A percentile compares a stretch with the other conserved stretches of the same genome.
These are phyloP conservation scores for Aspergillus ruber DNA, from an alignment of 2,329 filamentous ascomycete species.

Conservation along the genomic window DNA sequence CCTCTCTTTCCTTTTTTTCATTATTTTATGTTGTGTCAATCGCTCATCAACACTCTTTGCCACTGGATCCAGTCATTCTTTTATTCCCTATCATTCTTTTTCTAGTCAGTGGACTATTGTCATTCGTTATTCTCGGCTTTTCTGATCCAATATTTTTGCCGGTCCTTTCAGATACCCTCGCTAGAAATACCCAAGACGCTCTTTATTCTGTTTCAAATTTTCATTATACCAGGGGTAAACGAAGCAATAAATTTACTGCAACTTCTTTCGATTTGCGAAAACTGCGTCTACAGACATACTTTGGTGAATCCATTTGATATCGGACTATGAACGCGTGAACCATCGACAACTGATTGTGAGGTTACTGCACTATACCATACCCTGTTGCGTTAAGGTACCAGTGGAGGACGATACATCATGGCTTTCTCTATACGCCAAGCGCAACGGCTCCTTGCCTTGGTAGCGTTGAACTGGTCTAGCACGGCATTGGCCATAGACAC, in stretches of 20 bases:
- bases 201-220: neutral
- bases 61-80: too few relatives aligned
- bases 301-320: neutral
- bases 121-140: too few relatives aligned
- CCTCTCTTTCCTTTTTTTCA: too few relatives aligned
- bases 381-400: neutral
- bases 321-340: neutral
- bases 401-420: neutral
- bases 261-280: neutral
- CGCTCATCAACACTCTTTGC: too few relatives aligned
- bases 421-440: neutral
- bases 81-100: too few relatives aligned
- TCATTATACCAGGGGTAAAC: too few relatives aligned
- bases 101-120: too few relatives aligned
- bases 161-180: too few relatives aligned
- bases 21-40: too few relatives aligned
- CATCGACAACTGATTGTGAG: neutral
- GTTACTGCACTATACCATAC: too few relatives aligned
- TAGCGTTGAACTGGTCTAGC: conserved; percentile 4
- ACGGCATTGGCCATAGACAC: conserved; percentile 18
- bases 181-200: neutral
- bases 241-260: too few relatives aligned
- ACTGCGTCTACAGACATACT: neutral
- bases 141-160: too few relatives aligned
- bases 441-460: neutral